phyloP scores from a whole-genome alignment of 2,329 filamentous ascomycete species.

The Penicillium sp. region DNA sequence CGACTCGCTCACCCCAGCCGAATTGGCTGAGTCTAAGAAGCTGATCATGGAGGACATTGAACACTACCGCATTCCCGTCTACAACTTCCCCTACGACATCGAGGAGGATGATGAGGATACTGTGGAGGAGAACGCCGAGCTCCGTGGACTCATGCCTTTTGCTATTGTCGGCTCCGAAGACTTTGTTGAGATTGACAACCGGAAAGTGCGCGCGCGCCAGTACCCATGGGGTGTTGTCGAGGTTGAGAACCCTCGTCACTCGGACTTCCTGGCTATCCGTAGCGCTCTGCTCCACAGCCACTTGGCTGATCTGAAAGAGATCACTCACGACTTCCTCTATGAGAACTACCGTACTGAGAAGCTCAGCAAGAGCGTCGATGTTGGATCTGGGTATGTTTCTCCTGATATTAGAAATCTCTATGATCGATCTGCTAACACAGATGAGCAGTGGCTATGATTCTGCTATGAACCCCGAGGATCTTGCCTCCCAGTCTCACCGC shows the following conservation, averaged over 20 bases:
- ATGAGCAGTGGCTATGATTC: slow-evolving; percentile 62
- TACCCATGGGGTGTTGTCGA: slow-evolving; percentile 99
- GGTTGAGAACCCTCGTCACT: slow-evolving; percentile 98
- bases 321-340: slow-evolving; percentile 99
- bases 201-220: slow-evolving; percentile 88
- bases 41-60: slow-evolving; percentile 99
- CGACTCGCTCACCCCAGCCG: slow-evolving; percentile 91
- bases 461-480: slow-evolving; percentile 96
- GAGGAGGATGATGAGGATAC: slow-evolving; percentile 99
- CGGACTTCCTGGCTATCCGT: slow-evolving; percentile 95
- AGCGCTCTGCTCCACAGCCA: slow-evolving; percentile 97
- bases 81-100: slow-evolving; percentile 99
- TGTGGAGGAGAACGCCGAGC: slow-evolving; percentile 97
- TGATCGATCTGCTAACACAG: slow-evolving; percentile 24
- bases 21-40: slow-evolving; percentile 99
- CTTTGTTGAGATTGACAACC: slow-evolving; percentile 87
- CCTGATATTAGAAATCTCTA: neutral
- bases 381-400: slow-evolving; percentile 75
- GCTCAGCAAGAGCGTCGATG: slow-evolving; percentile 98
- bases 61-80: slow-evolving; percentile 98
- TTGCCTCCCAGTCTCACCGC: slow-evolving; percentile 94
- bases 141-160: slow-evolving; percentile 96
- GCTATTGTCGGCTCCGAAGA: slow-evolving; percentile 98
- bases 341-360: slow-evolving; percentile 99
- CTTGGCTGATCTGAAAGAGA: slow-evolving; percentile 97